Evolutionary conservation across 2,329 filamentous ascomycete species (phyloP).

Genomic region (Xylariaceae sp.): DNA sequence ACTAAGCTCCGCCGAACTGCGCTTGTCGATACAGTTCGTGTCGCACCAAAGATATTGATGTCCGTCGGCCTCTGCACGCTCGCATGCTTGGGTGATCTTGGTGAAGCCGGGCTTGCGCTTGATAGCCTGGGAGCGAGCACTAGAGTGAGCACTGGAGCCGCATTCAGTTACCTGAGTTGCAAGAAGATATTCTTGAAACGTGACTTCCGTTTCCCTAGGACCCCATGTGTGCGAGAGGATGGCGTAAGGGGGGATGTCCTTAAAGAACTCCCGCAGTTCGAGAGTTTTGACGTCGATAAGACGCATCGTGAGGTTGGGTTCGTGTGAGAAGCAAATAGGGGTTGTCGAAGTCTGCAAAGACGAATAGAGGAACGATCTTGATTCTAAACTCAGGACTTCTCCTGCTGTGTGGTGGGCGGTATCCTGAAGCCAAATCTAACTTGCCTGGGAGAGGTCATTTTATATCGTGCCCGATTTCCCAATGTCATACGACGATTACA

Average conservation of each 20-base stretch:
- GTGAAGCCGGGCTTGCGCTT: constrained; percentile 30
- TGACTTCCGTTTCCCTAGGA: constrained; percentile 34
- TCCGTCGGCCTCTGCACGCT: constrained; percentile 27
- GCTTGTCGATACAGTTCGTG: constrained; percentile 38
- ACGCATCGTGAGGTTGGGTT: constrained; percentile 30
- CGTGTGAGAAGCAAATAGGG: neutral
- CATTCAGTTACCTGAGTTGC: neutral
- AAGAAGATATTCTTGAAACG: constrained; percentile 28
- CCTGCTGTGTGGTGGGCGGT: neutral
- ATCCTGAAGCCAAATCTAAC: neutral
- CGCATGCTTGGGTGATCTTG: constrained; percentile 34
- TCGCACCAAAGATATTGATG: constrained; percentile 36
- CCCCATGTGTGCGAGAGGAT: constrained; percentile 41
- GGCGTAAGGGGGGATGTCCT: constrained; percentile 32
- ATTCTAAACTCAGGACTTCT: neutral
- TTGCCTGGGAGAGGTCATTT: neutral
- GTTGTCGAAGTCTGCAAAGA: neutral
- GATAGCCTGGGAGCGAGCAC: constrained; percentile 16
- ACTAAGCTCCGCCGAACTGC: constrained; percentile 33
- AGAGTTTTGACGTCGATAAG: constrained; percentile 36
- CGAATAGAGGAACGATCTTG: neutral
- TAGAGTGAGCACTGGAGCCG: neutral
- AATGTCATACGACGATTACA: neutral
- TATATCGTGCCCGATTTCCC: constrained; percentile 2
- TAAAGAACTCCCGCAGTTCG: constrained; percentile 33